Percentiles rank a stretch among this genome's conserved stretches.
Conservation (phyloP, 2,329 filamentous ascomycete species). For the Fusarium sp. region DNA sequence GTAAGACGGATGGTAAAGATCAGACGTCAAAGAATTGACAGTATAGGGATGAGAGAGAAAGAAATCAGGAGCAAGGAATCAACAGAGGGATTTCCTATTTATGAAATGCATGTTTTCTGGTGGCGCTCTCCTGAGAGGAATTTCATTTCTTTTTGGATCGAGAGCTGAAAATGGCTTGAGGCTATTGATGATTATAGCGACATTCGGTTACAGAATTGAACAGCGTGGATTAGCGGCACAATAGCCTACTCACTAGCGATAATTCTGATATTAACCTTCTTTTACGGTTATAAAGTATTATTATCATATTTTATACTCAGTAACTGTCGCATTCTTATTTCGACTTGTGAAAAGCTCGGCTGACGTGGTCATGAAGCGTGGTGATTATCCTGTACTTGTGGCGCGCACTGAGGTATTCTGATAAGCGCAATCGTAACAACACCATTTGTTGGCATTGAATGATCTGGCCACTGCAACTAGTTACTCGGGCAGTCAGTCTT, state of each 20-base stretch:
- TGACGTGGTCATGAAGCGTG: too few relatives aligned
- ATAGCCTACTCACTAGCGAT: not conserved
- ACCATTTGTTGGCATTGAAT: too few relatives aligned
- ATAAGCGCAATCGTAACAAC: too few relatives aligned
- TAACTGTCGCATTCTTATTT: fast-evolving
- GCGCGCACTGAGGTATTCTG: too few relatives aligned
- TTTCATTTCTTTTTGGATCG: not conserved
- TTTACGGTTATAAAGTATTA: fast-evolving
- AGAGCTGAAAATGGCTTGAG: not conserved
- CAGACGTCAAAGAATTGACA: not conserved
- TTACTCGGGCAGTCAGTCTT: too few relatives aligned
- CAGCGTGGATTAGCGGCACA: not conserved
- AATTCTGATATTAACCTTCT: not conserved
- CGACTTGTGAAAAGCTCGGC: too few relatives aligned
- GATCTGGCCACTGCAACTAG: fast-evolving
- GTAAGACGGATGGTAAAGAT: not conserved
- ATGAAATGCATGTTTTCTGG: not conserved
- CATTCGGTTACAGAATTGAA: not conserved
- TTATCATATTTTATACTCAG: fast-evolving
- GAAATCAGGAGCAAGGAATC: fast-evolving
- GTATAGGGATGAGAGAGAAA: not conserved
- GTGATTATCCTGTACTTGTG: too few relatives aligned
- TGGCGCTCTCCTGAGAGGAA: not conserved
- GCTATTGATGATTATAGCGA: not conserved
- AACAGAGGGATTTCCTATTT: fast-evolving